Conservation (phyloP, 352 stramenopile genomes). For the Phytopythium cucurbitacearum region DNA sequence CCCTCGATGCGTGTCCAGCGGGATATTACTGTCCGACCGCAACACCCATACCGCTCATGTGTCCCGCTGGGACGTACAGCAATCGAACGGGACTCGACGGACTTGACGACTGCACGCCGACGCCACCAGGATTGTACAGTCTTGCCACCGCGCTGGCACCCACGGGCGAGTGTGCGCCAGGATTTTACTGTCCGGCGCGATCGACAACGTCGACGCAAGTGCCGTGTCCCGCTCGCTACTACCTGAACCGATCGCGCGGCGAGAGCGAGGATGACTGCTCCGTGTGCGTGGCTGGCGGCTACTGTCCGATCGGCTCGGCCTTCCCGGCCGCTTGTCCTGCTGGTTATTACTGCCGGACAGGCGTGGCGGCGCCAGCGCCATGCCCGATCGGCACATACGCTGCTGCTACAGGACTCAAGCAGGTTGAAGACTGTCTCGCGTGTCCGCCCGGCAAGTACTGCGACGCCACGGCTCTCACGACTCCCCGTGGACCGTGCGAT, state of each 20-base stretch:
- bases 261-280: constrained; percentile 70
- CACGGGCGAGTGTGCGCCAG: constrained; percentile 54
- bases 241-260: constrained; percentile 56
- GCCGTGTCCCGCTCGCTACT: constrained; percentile 74
- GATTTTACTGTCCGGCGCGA: constrained; percentile 81
- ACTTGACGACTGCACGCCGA: constrained; percentile 69
- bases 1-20: constrained; percentile 68
- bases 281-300: constrained; percentile 61
- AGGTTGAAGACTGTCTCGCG: constrained; percentile 79
- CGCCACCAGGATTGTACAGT: constrained; percentile 66
- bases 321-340: constrained; percentile 65
- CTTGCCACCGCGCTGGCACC: constrained; percentile 53
- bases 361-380: constrained; percentile 60
- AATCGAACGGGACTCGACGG: constrained; percentile 74
- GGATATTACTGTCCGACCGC: constrained; percentile 79
- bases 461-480: constrained; percentile 76
- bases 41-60: constrained; percentile 63
- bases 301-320: constrained; percentile 59
- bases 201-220: constrained; percentile 70
- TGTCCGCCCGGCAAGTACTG: constrained; percentile 92
- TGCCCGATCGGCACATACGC: constrained; percentile 91
- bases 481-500: constrained; percentile 73
- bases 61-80: constrained; percentile 81
- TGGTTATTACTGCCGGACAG: constrained; percentile 88
- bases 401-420: constrained; percentile 65